Percentiles rank a stretch among this genome's conserved stretches.
phyloP scores from a whole-genome alignment of 2,329 filamentous ascomycete species.

The Diaporthe vexans region DNA sequence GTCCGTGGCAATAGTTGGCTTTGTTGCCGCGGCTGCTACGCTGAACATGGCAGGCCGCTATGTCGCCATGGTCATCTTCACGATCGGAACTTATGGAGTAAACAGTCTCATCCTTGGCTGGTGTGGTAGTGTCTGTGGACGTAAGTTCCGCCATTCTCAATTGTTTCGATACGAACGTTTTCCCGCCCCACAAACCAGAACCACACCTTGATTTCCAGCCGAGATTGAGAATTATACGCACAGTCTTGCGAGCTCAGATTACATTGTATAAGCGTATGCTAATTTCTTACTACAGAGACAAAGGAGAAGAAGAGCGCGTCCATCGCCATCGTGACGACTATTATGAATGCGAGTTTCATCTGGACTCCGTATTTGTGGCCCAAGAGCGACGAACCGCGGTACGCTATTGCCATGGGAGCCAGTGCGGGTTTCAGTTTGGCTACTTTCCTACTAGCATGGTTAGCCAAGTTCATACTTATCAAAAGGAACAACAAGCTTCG shows the following conservation, averaged over 20 bases:
- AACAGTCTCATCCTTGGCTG: constrained; percentile 60
- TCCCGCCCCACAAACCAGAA: neutral
- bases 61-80: constrained; percentile 53
- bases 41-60: constrained; percentile 51
- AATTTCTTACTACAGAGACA: neutral
- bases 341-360: constrained; percentile 36
- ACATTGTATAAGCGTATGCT: neutral
- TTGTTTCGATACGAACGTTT: neutral
- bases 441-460: constrained; percentile 19
- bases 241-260: no score
- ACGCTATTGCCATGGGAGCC: constrained; percentile 34
- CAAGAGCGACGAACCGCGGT: constrained; percentile 31
- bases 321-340: constrained; percentile 34
- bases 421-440: constrained; percentile 36
- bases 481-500: constrained; percentile 31
- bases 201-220: neutral
- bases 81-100: constrained; percentile 54
- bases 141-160: neutral
- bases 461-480: constrained; percentile 22
- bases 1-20: constrained; percentile 55
- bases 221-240: neutral
- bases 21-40: constrained; percentile 52
- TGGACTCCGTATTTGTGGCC: constrained; percentile 39
- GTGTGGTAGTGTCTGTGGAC: constrained; percentile 44
- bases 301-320: constrained; percentile 33